Evolutionary conservation across 768 basidiomycete species (phyloP).

Genomic region (Daedaleopsis sinensis): DNA sequence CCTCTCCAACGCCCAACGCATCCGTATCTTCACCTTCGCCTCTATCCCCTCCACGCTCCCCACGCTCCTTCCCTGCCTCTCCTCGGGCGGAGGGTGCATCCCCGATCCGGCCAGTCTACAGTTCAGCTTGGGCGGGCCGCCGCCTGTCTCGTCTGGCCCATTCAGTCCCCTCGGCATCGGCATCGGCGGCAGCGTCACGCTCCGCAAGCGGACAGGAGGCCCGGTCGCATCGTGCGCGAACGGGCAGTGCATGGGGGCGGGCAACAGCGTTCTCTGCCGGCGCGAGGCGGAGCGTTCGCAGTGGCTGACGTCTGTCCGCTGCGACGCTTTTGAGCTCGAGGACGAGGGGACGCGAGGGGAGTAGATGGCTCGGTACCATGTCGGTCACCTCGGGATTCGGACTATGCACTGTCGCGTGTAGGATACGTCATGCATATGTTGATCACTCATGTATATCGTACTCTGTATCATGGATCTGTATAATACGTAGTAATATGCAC

Average conservation of each 20-base stretch:
- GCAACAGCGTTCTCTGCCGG: slow-evolving; percentile 42
- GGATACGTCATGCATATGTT: neutral
- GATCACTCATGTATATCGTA: neutral
- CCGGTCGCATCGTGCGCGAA: slow-evolving; percentile 23
- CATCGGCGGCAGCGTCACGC: slow-evolving; percentile 8
- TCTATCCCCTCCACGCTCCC: slow-evolving; percentile 50
- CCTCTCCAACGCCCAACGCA: slow-evolving; percentile 57
- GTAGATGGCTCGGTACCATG: neutral
- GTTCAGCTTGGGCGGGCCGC: slow-evolving; percentile 29
- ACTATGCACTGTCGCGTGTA: neutral
- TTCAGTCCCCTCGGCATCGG: slow-evolving; percentile 29
- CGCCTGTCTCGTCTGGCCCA: neutral
- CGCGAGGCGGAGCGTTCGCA: slow-evolving; percentile 45
- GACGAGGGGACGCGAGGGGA: slow-evolving; percentile 4
- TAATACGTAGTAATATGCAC: too few species aligned
- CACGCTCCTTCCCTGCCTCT: slow-evolving; percentile 29
- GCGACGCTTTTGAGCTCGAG: slow-evolving; percentile 45
- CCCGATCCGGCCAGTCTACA: slow-evolving; percentile 41
- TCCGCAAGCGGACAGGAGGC: slow-evolving; percentile 17
- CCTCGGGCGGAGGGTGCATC: slow-evolving; percentile 25
- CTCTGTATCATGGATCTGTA: neutral
- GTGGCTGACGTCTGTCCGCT: slow-evolving; percentile 52
- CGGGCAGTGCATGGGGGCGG: slow-evolving; percentile 44
- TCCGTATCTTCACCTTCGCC: slow-evolving; percentile 56
- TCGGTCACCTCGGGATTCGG: neutral